Evolutionary conservation across 2,329 filamentous ascomycete genomes (phyloP), one percentile per base, ranked within the genome.

Genomic region (Madurella fahalii): DNA sequence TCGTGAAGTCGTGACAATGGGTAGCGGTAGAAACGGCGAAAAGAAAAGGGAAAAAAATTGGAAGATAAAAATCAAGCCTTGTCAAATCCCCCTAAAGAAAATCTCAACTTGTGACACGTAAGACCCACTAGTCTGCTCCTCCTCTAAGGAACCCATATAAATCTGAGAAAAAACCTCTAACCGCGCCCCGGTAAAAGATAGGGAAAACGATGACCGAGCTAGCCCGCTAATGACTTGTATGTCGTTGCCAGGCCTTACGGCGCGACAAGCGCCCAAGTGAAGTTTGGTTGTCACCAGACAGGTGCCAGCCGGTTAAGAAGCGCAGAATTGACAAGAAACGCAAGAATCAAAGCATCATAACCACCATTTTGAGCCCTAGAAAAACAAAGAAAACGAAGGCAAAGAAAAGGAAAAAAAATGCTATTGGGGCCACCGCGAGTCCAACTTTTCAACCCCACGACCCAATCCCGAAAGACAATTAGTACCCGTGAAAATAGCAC

Each of bases 1-100:
- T 65, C 62, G 52, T 65, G 47, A 63, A 60, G 55, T 64, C 62
- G 48, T 65, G 46, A 64, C 54, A 42, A 40, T 57, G 51, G 40
- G 56, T 46, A 39, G 32, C 25, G 39, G 32, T 42, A 51, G 47
- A 44, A 45, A 49, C 44, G 34, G 11, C 34, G 34, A 48, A 54
- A 50, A 47, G 44, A 55, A 44, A 48, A 49, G n/a, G n/a, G n/a
- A n/a, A n/a, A n/a, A n/a, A n/a, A n/a, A n/a, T n/a, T n/a, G n/a
- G n/a, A n/a, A n/a, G n/a, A 40, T 45, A 46, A 45, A 47, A 20
- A 20, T n/a, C 44, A 52, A 54, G 40, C 50, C 53, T 50, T 18
- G 40, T 41, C 48, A 50, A 40, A 18, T 16, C 42, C 42, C 40
- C 41, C 31, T n/a, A n/a, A 37, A 46, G 7, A 7, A 46, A 45